Percentiles rank a stretch among this genome's conserved stretches.
Conservation (phyloP, 208 protist species). For the Tritrichomonas foetus region DNA sequence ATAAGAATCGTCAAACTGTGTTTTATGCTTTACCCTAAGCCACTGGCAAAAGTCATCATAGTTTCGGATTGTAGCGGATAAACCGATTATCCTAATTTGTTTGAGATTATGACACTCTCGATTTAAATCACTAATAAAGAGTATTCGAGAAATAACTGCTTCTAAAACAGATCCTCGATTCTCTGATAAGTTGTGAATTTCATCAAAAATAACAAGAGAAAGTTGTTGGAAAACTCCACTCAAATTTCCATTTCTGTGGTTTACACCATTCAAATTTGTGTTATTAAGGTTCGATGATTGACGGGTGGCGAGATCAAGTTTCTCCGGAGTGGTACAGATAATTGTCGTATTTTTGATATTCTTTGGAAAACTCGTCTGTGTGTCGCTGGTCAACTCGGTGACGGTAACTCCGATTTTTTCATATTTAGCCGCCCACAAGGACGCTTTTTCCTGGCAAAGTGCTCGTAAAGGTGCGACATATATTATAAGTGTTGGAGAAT, state of each 20-base stretch:
- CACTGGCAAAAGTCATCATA: slow-evolving; percentile 97
- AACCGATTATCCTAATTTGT: slow-evolving; percentile 85
- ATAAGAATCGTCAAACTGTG: slow-evolving; percentile 40
- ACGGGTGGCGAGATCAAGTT: slow-evolving; percentile 50
- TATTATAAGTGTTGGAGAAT: slow-evolving; percentile 35
- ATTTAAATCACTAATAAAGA: slow-evolving; percentile 73
- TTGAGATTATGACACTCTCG: slow-evolving; percentile 54
- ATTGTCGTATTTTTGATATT: neutral
- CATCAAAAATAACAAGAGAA: slow-evolving; percentile 90
- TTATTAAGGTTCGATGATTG: slow-evolving; percentile 46
- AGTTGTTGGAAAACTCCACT: slow-evolving; percentile 67
- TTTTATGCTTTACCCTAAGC: slow-evolving; percentile 76
- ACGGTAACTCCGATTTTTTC: slow-evolving; percentile 37
- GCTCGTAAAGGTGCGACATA: slow-evolving; percentile 48
- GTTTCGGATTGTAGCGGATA: slow-evolving; percentile 99
- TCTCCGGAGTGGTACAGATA: slow-evolving; percentile 27
- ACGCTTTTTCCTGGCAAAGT: slow-evolving; percentile 51
- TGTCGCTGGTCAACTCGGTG: slow-evolving; percentile 50
- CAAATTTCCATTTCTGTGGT: too few relatives aligned
- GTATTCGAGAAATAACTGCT: slow-evolving; percentile 92
- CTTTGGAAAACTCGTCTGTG: neutral
- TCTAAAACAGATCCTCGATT: slow-evolving; percentile 96
- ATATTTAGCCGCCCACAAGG: slow-evolving; percentile 43
- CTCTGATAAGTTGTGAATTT: slow-evolving; percentile 97
- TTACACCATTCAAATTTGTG: neutral